Evolutionary conservation across 768 basidiomycete species (phyloP), one percentile per base, ranked within the genome.

Genomic region (Tremella fuciformis): DNA sequence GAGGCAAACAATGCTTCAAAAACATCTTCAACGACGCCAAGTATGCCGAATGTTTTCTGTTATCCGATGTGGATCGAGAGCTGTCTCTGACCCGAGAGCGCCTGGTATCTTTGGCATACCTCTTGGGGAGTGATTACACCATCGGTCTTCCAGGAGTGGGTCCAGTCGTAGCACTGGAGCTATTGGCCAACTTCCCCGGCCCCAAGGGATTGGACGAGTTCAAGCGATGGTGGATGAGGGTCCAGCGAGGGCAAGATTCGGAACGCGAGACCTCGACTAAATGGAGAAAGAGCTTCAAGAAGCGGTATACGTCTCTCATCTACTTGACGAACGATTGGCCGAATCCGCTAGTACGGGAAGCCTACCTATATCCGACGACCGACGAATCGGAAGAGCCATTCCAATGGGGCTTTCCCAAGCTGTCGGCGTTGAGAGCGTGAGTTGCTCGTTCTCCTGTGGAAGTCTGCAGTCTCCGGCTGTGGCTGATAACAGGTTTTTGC

Each of bases 11-110:
- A n/a, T 90, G 98, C 18, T 96, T 88, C 83, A 96, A 94, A 79
- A 98, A 99, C 76, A 94, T 99, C 88, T 99, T 99, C 80, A 97
- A 98, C 75, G 94, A 98, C 77, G 88, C 89, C 49, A 97, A 98
- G 81, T 97, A 92, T 2, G 96, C 97, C 55, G 96, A 99, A 77
- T 92, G 91, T 73, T 99, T 96, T 81, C 80, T 96, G 37, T 79
- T 85, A 1, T 77, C 84, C 4, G 96, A 99, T 73, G 82, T 98
- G 50, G 83, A 82, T 39, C 83, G 92, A 42, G 96, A 99, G 75
- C 81, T 99, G 9, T 87, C 89, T 4, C 80, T 98, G 21, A 86
- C 89, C 50, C 83, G 91, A 22, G 90, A 89, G 66, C 86, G 87
- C 15, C 84, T 98, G 42, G 83, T 98, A 55, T 84, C 87, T 29